phyloP scores from a whole-genome alignment of 352 stramenopile genomes.

The Pythium phragmiticola region DNA sequence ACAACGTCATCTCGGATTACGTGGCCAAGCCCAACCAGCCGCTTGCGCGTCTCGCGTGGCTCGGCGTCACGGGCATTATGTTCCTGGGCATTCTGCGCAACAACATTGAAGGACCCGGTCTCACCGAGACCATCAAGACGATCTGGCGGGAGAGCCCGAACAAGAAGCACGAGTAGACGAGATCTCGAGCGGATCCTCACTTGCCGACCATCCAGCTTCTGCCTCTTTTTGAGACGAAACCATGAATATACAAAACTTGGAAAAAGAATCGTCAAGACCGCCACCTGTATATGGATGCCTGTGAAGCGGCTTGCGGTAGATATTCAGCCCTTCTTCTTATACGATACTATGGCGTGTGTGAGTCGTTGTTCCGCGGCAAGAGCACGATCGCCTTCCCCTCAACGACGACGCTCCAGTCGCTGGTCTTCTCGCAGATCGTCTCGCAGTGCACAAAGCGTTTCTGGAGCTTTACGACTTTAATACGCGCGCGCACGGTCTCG shows the following conservation, averaged over 20 bases:
- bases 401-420: conserved; percentile 52
- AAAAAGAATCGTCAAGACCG: neutral
- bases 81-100: conserved; percentile 81
- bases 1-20: conserved; percentile 94
- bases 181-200: neutral
- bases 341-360: neutral
- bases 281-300: too few relatives aligned
- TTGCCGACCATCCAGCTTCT: neutral
- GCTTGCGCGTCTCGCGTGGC: conserved; percentile 58
- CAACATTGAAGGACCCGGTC: conserved; percentile 78
- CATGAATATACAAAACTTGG: conserved; percentile 17
- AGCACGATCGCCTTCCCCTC: conserved; percentile 70
- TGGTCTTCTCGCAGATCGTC: conserved; percentile 54
- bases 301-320: neutral
- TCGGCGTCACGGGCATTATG: conserved; percentile 78
- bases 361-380: conserved; percentile 25
- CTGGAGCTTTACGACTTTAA: conserved; percentile 56
- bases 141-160: conserved; percentile 79
- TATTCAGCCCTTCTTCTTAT: neutral
- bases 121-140: conserved; percentile 87
- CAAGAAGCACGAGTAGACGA: conserved; percentile 52
- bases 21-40: conserved; percentile 79
- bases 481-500: conserved; percentile 54
- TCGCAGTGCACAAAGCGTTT: conserved; percentile 78
- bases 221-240: neutral